A percentile compares a stretch with the other conserved stretches of the same genome.
Evolutionary conservation across 345 rosid species (phyloP).

Genomic region (Brassica cretica): DNA sequence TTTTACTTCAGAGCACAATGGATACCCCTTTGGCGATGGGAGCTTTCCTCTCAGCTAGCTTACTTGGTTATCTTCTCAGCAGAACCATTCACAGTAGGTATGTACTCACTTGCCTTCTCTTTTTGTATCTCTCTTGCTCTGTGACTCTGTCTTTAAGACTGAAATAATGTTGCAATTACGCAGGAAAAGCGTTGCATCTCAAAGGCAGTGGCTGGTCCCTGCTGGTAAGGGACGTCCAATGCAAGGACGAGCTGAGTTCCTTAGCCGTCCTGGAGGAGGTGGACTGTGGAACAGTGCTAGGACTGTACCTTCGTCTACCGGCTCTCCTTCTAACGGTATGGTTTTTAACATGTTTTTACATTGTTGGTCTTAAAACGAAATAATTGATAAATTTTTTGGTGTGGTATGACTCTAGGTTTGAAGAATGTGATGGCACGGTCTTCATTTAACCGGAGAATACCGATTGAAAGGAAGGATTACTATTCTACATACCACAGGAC

Average conservation of each 20-base stretch:
- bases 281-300: conserved; percentile 52
- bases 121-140: not conserved
- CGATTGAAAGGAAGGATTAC: conserved; percentile 41
- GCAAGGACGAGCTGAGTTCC: conserved; percentile 67
- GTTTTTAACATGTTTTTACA: not conserved
- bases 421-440: conserved; percentile 47
- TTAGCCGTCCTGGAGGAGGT: conserved; percentile 50
- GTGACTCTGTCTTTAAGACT: not conserved
- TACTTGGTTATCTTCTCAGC: conserved; percentile 46
- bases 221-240: conserved; percentile 15
- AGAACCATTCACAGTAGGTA: conserved; percentile 1
- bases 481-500: conserved; percentile 76
- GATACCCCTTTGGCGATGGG: conserved; percentile 62
- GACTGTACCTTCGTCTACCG: conserved; percentile 49
- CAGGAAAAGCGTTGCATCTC: not conserved
- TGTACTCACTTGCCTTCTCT: not conserved
- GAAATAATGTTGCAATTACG: conserved; percentile 2
- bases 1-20: conserved; percentile 62
- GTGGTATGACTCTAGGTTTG: not conserved
- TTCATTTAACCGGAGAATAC: conserved; percentile 15
- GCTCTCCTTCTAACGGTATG: conserved; percentile 69
- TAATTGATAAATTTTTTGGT: not conserved
- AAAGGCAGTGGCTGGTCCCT: conserved; percentile 11
- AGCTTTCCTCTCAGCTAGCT: conserved; percentile 43
- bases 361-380: not conserved